These are phyloP conservation scores for Boeremia exigua DNA, from an alignment of 2,329 filamentous ascomycete species.

Conservation along the genomic window DNA sequence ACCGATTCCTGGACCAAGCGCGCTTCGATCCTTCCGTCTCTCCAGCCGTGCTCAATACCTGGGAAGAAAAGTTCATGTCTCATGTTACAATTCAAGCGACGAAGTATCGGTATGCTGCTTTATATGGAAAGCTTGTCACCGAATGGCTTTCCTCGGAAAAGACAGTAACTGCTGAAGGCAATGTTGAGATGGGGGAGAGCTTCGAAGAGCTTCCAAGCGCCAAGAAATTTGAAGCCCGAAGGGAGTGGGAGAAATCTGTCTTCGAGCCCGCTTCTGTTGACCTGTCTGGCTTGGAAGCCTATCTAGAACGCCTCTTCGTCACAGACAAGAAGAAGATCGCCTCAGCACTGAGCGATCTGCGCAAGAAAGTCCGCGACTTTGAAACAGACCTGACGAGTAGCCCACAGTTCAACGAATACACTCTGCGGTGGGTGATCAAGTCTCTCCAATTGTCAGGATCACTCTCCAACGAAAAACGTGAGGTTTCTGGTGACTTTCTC, in stretches of 20 bases:
- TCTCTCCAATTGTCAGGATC: constrained; percentile 55
- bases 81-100: constrained; percentile 46
- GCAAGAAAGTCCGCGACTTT: constrained; percentile 27
- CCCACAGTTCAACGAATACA: constrained; percentile 41
- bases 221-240: constrained; percentile 38
- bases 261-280: constrained; percentile 38
- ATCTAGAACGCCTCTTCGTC: constrained; percentile 34
- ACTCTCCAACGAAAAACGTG: constrained; percentile 49
- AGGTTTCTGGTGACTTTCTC: constrained; percentile 42
- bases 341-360: constrained; percentile 26
- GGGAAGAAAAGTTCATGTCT: constrained; percentile 38
- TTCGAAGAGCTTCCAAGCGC: constrained; percentile 42
- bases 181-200: constrained; percentile 35
- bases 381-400: constrained; percentile 26
- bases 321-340: constrained; percentile 24
- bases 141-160: constrained; percentile 46
- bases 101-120: constrained; percentile 44
- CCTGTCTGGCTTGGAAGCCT: constrained; percentile 25
- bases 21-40: constrained; percentile 47
- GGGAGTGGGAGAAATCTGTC: constrained; percentile 41
- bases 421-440: constrained; percentile 51
- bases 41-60: constrained; percentile 37
- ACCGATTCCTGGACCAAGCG: constrained; percentile 46
- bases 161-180: constrained; percentile 23
- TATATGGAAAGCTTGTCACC: constrained; percentile 46